Base-by-base conservation (phyloP, 2,329 filamentous ascomycete species). In the Curvularia eragrostidis region DNA sequence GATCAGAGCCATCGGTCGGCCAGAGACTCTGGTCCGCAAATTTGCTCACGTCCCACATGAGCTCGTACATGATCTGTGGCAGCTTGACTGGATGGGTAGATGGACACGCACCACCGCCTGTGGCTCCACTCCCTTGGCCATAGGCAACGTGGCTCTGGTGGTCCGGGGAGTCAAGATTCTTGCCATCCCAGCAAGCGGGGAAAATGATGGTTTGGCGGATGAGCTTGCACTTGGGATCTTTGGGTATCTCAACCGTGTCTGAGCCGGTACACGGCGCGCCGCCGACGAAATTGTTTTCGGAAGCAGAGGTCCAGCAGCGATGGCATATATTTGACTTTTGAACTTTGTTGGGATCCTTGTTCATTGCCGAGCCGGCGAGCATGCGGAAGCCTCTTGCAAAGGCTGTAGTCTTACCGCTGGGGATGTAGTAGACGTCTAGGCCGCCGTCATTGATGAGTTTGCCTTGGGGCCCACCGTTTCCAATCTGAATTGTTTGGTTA, bases 201-300 rank as follows among this genome's bases (percentile, higher is more conserved):
- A 83, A 83, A 71, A 83, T 82, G 70, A 83, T 80, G 66, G 81
- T 83, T 68, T 82, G 81, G 61, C 81, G 79, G 75, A 83, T 83
- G 77, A 83, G 82, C 75, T 83, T 82, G 78, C 81, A 83, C 54
- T 64, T 74, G 58, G 78, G 73, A 56, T 76, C 71, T 13, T 70
- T 69, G 54, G 82, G 82, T 55, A 84, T 82, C 32, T 78, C 81
- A 46, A 84, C 81, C 3, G 81, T 83, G 69, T 84, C 82, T 58
- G 66, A 73, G 36, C 81, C 81, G 28, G 77, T 73, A 79, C 82
- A 84, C 30, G 82, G 82, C 19, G 81, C 80, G 39, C 79, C 80
- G 34, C 82, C 82, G 5, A 81, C 75, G 61, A 83, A 83, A 30
- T 71, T 76, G 73, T 72, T 76, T 64, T 83, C 81, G 63, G 72